These are phyloP conservation scores for Dendrocalamus sinicus DNA, from an alignment of 176 grass and related monocot genomes.

Conservation along the genomic window DNA sequence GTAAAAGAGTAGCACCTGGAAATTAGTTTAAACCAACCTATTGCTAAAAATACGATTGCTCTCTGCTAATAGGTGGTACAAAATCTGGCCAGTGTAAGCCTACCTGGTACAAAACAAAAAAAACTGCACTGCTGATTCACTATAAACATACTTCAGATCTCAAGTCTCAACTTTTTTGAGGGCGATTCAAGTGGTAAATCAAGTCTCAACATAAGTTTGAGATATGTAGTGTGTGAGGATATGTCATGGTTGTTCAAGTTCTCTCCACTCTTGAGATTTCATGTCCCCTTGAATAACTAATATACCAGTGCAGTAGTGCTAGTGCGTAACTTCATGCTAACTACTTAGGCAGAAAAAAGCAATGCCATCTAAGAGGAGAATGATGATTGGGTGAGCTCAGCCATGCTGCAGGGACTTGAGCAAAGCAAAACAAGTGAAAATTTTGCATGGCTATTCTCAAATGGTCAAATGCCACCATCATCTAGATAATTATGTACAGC, in stretches of 20 bases:
- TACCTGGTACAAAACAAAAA: background rate
- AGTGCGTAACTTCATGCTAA: background rate
- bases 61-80: background rate
- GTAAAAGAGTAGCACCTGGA: background rate
- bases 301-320: background rate
- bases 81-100: background rate
- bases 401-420: background rate
- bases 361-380: background rate
- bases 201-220: background rate
- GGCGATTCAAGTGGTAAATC: background rate
- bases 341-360: background rate
- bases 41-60: background rate
- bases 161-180: background rate
- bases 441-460: background rate
- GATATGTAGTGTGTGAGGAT: background rate
- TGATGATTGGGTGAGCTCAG: background rate
- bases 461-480: background rate
- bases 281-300: background rate
- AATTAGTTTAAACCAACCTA: conserved; percentile 14
- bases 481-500: conserved; percentile 12
- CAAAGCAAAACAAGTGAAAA: conserved; percentile 2
- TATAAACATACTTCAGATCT: conserved; percentile 3
- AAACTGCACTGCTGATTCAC: background rate
- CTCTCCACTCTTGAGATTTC: background rate
- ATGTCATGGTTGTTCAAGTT: conserved; percentile 3